These are phyloP conservation scores for Cercophora samala DNA, from an alignment of 495 filamentous ascomycete genomes.

Conservation along the genomic window DNA sequence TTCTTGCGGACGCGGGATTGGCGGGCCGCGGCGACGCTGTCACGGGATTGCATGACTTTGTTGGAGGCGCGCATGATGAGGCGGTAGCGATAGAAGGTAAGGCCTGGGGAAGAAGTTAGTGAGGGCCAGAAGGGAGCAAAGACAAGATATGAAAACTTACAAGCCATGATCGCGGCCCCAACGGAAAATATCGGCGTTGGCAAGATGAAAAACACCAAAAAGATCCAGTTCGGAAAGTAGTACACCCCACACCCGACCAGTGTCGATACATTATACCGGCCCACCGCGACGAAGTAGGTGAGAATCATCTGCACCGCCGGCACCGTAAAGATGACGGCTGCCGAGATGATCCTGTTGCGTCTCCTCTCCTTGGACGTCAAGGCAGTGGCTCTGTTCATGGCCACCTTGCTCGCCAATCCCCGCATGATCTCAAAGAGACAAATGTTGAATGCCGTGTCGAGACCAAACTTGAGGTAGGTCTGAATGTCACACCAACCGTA, in stretches of 20 bases:
- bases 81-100: conserved; percentile 65
- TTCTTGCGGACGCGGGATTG: conserved; percentile 64
- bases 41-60: conserved; percentile 53
- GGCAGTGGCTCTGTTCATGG: conserved; percentile 52
- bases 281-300: conserved; percentile 65
- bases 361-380: conserved; percentile 50
- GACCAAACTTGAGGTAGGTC: conserved; percentile 53
- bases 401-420: conserved; percentile 70
- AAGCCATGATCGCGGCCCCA: conserved; percentile 62
- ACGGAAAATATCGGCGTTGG: conserved; percentile 66
- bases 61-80: conserved; percentile 62
- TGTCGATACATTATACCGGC: conserved; percentile 69
- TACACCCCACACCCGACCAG: conserved; percentile 68
- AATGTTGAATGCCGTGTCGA: conserved; percentile 61
- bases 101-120: conserved; percentile 44
- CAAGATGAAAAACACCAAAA: conserved; percentile 60
- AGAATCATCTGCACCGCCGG: conserved; percentile 63
- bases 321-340: conserved; percentile 64
- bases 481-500: conserved; percentile 79
- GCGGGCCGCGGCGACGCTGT: conserved; percentile 41
- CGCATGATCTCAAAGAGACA: conserved; percentile 69
- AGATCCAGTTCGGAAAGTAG: conserved; percentile 68
- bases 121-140: not conserved
- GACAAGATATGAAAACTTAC: conserved; percentile 50
- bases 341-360: conserved; percentile 54